Evolutionary conservation across 2,329 filamentous ascomycete genomes (phyloP).

Genomic region (Hymenoscyphus fructigenus): DNA sequence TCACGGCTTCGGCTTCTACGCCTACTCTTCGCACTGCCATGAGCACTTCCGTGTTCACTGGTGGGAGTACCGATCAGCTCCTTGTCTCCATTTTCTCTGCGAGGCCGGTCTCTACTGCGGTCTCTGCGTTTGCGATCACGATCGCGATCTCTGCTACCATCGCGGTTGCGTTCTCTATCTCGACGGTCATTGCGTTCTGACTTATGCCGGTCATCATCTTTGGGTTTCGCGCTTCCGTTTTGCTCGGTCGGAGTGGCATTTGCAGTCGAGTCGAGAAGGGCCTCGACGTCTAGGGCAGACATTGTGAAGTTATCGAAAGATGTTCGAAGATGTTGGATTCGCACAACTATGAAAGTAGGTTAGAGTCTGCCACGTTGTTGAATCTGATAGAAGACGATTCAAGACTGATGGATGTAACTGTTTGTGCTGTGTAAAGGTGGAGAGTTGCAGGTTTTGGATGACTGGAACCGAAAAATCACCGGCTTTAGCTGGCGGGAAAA

Average conservation of each 20-base stretch:
- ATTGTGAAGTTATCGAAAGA: constrained; percentile 44
- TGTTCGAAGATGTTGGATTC: background rate
- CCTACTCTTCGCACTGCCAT: constrained; percentile 73
- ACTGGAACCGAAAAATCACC: background rate
- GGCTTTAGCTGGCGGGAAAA: background rate
- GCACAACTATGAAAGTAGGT: constrained; percentile 1
- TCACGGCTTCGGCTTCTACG: constrained; percentile 78
- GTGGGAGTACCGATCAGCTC: constrained; percentile 65
- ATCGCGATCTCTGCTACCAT: constrained; percentile 54
- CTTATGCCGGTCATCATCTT: constrained; percentile 59
- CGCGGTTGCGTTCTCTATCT: constrained; percentile 56
- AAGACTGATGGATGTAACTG: background rate
- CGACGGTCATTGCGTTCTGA: constrained; percentile 52
- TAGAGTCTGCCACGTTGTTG: background rate
- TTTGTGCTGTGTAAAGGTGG: background rate
- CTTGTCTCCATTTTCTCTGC: constrained; percentile 47
- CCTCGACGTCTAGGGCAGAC: constrained; percentile 81
- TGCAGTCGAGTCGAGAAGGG: constrained; percentile 82
- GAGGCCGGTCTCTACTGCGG: constrained; percentile 52
- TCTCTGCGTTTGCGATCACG: constrained; percentile 58
- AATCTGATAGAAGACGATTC: background rate
- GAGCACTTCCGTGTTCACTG: constrained; percentile 71
- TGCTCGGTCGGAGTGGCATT: constrained; percentile 52
- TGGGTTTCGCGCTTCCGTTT: constrained; percentile 42
- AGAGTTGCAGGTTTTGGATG: constrained; percentile 1